Percentiles rank a stretch among this genome's conserved stretches.
Conservation (phyloP, 257 asterid species). For the Lycium barbarum region DNA sequence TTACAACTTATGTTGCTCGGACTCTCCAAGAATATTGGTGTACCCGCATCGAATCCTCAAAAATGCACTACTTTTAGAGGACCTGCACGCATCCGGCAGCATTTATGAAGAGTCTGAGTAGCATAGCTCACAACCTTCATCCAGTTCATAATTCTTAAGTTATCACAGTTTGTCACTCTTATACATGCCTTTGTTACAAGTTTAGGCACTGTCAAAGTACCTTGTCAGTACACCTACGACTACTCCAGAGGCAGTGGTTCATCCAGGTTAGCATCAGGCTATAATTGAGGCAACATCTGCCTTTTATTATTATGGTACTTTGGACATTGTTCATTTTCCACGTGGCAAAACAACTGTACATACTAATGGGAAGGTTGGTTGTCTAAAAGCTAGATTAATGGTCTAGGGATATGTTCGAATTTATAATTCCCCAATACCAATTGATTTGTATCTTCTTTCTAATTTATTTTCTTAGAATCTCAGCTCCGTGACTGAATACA, state of each 20-base stretch:
- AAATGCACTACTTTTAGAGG: too few species aligned
- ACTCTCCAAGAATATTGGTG: too few species aligned
- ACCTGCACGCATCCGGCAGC: too few species aligned
- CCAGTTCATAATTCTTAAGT: not conserved
- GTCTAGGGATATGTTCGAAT: not conserved
- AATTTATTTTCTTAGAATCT: not conserved
- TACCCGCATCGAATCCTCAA: too few species aligned
- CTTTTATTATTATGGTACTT: not conserved
- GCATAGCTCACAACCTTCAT: not conserved
- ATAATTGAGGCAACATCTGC: not conserved
- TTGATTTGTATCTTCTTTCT: not conserved
- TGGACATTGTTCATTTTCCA: not conserved
- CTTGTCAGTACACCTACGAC: not conserved
- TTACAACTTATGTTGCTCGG: not conserved
- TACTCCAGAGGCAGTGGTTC: not conserved
- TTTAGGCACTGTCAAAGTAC: not conserved
- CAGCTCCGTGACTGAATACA: not conserved
- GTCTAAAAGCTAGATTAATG: not conserved
- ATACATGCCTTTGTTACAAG: conserved; percentile 6
- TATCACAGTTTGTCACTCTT: not conserved
- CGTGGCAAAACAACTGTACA: not conserved
- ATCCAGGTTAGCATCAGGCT: not conserved
- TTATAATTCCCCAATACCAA: not conserved
- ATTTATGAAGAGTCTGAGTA: too few species aligned
- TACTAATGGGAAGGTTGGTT: not conserved